Evolutionary conservation across 495 filamentous ascomycete species (phyloP).

Genomic region (Xylaria cubensis): DNA sequence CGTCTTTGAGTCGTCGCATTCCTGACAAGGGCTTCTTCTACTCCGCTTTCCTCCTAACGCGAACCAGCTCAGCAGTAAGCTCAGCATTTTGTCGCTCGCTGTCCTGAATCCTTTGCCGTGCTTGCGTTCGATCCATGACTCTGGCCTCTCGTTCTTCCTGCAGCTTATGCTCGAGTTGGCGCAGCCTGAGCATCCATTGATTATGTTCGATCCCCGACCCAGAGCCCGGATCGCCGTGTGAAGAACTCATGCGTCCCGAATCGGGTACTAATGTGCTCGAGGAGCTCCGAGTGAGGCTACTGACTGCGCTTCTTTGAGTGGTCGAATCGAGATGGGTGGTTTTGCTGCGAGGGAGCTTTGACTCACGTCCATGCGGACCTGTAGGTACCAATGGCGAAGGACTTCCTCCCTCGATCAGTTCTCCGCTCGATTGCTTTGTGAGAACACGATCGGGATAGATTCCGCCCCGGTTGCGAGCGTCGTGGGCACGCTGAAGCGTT

Average conservation of each 20-base stretch:
- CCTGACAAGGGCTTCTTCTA: slow-evolving; percentile 29
- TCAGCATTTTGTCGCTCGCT: slow-evolving; percentile 78
- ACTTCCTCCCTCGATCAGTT: slow-evolving; percentile 43
- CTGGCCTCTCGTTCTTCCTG: slow-evolving; percentile 91
- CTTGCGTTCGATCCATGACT: slow-evolving; percentile 80
- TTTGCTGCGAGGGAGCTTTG: slow-evolving; percentile 46
- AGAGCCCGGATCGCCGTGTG: slow-evolving; percentile 31
- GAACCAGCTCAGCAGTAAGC: slow-evolving; percentile 50
- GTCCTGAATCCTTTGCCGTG: slow-evolving; percentile 83
- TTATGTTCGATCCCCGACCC: slow-evolving; percentile 61
- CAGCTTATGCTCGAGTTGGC: slow-evolving; percentile 85
- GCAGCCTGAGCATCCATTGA: slow-evolving; percentile 81
- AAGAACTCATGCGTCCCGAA: slow-evolving; percentile 34
- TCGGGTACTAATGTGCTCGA: slow-evolving; percentile 36
- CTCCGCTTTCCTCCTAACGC: slow-evolving; percentile 36
- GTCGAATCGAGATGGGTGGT: slow-evolving; percentile 37
- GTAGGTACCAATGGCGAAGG: slow-evolving; percentile 58
- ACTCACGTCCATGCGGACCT: slow-evolving; percentile 50
- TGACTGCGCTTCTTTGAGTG: slow-evolving; percentile 38
- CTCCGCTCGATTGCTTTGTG: slow-evolving; percentile 37
- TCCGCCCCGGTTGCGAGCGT: slow-evolving; percentile 48
- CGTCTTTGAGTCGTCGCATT: slow-evolving; percentile 19
- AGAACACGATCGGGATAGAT: slow-evolving; percentile 31
- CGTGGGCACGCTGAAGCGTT: slow-evolving; percentile 65
- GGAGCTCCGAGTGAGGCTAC: slow-evolving; percentile 40